phyloP scores from a whole-genome alignment of 2,329 filamentous ascomycete species.

The Colletotrichum eleusines region DNA sequence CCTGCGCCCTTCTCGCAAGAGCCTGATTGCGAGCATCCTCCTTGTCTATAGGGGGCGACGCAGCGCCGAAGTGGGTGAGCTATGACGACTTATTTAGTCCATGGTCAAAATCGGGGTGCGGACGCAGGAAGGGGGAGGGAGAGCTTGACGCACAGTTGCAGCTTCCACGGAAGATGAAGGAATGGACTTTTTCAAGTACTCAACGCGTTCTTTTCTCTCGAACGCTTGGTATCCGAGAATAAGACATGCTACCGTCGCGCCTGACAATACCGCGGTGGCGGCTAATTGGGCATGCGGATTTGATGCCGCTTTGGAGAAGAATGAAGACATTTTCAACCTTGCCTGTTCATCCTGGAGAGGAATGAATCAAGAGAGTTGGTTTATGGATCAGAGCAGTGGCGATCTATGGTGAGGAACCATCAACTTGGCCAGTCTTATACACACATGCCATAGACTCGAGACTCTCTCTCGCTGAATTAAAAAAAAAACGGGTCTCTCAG shows the following conservation, averaged over 20 bases:
- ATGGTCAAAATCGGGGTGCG: not conserved
- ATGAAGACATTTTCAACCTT: constrained; percentile 54
- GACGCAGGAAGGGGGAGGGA: not conserved
- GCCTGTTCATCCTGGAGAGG: constrained; percentile 21
- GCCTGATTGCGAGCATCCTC: constrained; percentile 71
- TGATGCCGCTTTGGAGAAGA: constrained; percentile 58
- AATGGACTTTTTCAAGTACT: constrained; percentile 71
- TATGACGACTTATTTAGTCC: constrained; percentile 52
- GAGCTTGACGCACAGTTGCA: constrained; percentile 46
- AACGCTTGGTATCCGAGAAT: constrained; percentile 73
- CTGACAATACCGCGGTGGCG: constrained; percentile 76
- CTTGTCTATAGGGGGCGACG: constrained; percentile 63
- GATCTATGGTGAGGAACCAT: not conserved
- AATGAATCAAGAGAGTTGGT: not conserved
- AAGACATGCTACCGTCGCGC: constrained; percentile 69
- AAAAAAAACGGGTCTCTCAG: constrained; percentile 18
- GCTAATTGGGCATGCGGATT: constrained; percentile 71
- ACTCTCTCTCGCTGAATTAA: not conserved
- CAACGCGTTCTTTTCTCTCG: constrained; percentile 65
- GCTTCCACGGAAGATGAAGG: constrained; percentile 55
- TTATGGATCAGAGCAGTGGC: not conserved
- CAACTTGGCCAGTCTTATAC: not conserved
- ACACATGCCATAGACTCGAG: not conserved
- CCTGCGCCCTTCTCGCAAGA: constrained; percentile 70
- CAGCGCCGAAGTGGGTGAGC: constrained; percentile 72